Conservation (phyloP, 2,329 filamentous ascomycete species). For the Hortaea sp. region DNA sequence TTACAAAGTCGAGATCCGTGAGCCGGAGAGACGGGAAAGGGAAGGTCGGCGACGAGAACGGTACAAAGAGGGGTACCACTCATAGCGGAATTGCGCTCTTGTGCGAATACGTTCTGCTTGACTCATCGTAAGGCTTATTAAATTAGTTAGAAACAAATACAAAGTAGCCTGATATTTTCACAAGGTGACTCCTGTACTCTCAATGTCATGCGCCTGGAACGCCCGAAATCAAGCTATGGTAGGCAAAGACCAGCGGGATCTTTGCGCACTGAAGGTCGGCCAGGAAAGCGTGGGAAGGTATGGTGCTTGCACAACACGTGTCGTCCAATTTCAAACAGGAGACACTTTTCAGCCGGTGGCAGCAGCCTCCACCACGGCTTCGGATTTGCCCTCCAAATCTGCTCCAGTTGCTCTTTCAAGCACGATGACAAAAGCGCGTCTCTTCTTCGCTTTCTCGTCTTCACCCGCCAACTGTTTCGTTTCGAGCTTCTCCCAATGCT, state of each 20-base stretch:
- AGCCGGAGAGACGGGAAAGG: constrained; percentile 18
- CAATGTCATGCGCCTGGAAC: no score
- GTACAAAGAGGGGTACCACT: constrained; percentile 1
- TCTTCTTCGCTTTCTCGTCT: constrained; percentile 26
- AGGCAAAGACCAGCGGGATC: no score
- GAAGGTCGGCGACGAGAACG: background rate
- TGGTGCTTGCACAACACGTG: no score
- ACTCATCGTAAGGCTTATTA: no score
- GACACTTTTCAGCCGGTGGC: background rate
- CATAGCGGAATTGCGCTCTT: background rate
- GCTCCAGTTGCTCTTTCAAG: constrained; percentile 30
- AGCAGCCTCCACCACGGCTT: constrained; percentile 18
- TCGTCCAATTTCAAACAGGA: no score
- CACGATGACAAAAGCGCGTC: constrained; percentile 30
- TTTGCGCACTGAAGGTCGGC: no score
- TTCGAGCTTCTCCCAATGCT: constrained; percentile 27
- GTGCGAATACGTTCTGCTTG: no score
- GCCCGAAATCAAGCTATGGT: no score
- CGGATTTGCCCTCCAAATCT: constrained; percentile 29
- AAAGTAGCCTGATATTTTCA: no score
- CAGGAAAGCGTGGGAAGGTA: no score
- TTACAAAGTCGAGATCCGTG: constrained; percentile 33
- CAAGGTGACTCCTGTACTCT: no score
- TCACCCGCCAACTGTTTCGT: constrained; percentile 20
- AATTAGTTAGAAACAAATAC: no score